phyloP scores from a whole-genome alignment of 768 basidiomycete species.

The Tricholoma furcatifolium region DNA sequence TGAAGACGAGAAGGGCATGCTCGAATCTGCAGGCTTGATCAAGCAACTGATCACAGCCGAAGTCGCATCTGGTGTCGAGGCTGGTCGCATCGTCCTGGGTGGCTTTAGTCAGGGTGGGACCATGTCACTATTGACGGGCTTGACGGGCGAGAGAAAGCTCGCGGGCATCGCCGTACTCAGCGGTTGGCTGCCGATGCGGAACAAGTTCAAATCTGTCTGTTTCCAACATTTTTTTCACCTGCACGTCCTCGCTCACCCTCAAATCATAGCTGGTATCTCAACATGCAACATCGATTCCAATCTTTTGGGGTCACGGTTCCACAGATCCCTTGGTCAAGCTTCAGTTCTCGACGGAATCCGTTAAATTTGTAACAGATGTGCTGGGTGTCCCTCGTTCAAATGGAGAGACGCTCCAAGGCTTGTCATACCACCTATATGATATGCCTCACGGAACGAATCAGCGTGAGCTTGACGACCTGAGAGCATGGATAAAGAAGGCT shows the following conservation, averaged over 20 bases:
- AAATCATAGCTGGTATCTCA: conserved; percentile 54
- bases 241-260: conserved; percentile 4
- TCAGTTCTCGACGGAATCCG: conserved; percentile 51
- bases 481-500: conserved; percentile 64
- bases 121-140: conserved; percentile 73
- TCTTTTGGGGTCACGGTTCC: conserved; percentile 88
- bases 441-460: conserved; percentile 65
- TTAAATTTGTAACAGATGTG: conserved; percentile 51
- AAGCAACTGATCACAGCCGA: conserved; percentile 74
- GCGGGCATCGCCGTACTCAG: conserved; percentile 75
- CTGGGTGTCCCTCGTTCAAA: conserved; percentile 49
- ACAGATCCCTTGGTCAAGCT: conserved; percentile 72
- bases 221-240: neutral
- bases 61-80: conserved; percentile 65
- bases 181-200: conserved; percentile 72
- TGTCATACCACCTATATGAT: conserved; percentile 67
- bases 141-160: conserved; percentile 65
- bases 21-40: conserved; percentile 57
- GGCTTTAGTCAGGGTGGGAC: conserved; percentile 89
- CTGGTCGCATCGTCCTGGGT: conserved; percentile 76
- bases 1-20: conserved; percentile 82
- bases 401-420: conserved; percentile 46
- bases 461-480: conserved; percentile 70
- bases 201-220: conserved; percentile 65
- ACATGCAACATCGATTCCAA: conserved; percentile 59